phyloP scores from a whole-genome alignment of 306 rosid species.

The Sophora flavescens region DNA sequence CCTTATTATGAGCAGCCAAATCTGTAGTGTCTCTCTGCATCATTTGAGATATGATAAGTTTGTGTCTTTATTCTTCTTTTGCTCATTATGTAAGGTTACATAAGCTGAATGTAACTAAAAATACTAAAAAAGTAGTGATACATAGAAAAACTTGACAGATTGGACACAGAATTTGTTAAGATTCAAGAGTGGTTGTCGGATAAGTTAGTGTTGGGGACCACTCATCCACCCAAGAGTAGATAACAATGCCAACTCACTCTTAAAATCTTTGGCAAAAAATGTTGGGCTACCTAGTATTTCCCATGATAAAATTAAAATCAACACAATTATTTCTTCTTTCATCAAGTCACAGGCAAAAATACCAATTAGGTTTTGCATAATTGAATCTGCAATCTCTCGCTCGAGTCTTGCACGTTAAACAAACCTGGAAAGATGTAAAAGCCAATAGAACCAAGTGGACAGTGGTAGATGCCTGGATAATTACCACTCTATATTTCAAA shows the following conservation, averaged over 20 bases:
- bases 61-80: not conserved
- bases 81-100: not conserved
- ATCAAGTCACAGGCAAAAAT: not conserved
- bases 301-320: too few species aligned
- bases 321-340: not conserved
- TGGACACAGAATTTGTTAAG: not conserved
- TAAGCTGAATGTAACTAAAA: constrained; percentile 29
- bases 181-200: not conserved
- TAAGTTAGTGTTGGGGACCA: constrained; percentile 14
- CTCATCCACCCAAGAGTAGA: not conserved
- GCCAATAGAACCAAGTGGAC: too few species aligned
- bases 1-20: constrained; percentile 78
- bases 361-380: not conserved
- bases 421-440: too few species aligned
- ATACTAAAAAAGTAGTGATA: not conserved
- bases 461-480: too few species aligned
- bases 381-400: constrained; percentile 2
- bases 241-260: not conserved
- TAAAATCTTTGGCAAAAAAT: not conserved
- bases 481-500: too few species aligned
- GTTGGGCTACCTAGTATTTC: not conserved
- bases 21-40: constrained; percentile 92
- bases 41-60: constrained; percentile 44
- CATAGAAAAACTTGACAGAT: not conserved
- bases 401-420: not conserved